Percentiles rank a stretch among this genome's conserved stretches.
Conservation (phyloP, 2,329 filamentous ascomycete genomes). For the Ampelomyces quisqualis region DNA sequence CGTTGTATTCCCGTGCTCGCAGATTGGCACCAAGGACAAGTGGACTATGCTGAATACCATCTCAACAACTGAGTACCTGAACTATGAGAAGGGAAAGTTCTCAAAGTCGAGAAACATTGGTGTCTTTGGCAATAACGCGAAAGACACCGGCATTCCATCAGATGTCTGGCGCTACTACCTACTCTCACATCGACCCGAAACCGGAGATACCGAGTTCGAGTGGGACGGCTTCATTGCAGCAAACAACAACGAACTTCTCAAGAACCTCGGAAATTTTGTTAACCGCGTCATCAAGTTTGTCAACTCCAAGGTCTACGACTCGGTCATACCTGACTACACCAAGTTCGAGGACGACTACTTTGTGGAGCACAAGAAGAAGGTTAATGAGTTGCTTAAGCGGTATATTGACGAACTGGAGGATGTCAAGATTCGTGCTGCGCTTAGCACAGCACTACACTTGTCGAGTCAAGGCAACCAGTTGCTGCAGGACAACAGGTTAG, state of each 20-base stretch:
- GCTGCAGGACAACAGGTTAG: slow-evolving; percentile 59
- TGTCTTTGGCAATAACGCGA: slow-evolving; percentile 87
- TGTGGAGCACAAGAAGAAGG: slow-evolving; percentile 56
- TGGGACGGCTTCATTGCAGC: slow-evolving; percentile 79
- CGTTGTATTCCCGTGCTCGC: slow-evolving; percentile 85
- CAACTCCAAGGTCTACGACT: slow-evolving; percentile 70
- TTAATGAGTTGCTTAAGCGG: slow-evolving; percentile 65
- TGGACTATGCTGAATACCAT: slow-evolving; percentile 91
- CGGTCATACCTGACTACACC: slow-evolving; percentile 66
- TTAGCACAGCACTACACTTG: slow-evolving; percentile 66
- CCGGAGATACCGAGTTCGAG: slow-evolving; percentile 83
- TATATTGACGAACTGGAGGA: slow-evolving; percentile 70
- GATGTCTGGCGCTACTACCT: slow-evolving; percentile 96
- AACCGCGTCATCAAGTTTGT: slow-evolving; percentile 66
- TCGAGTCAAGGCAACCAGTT: slow-evolving; percentile 62
- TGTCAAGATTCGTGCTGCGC: slow-evolving; percentile 68
- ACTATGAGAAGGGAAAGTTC: slow-evolving; percentile 65
- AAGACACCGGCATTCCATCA: slow-evolving; percentile 78
- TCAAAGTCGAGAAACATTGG: slow-evolving; percentile 87
- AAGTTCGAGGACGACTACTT: slow-evolving; percentile 52
- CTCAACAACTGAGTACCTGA: slow-evolving; percentile 74
- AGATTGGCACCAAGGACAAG: slow-evolving; percentile 78
- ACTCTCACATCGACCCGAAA: slow-evolving; percentile 80
- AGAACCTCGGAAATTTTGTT: slow-evolving; percentile 65
- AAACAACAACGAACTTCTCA: slow-evolving; percentile 87